phyloP scores from a whole-genome alignment of 176 grass and related monocot genomes.

The Poa annua region DNA sequence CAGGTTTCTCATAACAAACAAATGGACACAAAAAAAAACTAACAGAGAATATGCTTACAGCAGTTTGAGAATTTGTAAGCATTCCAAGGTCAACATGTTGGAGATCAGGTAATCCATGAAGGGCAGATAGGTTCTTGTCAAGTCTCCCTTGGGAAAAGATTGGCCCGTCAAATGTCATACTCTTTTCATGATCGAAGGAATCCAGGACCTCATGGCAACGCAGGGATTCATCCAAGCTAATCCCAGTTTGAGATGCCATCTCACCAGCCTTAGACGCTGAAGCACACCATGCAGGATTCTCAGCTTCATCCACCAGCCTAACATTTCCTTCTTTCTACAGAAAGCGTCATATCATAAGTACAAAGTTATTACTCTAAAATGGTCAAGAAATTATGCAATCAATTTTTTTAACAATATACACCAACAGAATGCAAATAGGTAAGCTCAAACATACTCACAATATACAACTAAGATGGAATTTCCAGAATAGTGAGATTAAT shows the following conservation, averaged over 20 bases:
- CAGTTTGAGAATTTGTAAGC: slow-evolving; percentile 67
- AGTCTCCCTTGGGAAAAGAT: slow-evolving; percentile 44
- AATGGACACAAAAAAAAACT: slow-evolving; percentile 9
- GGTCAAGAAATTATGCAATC: neutral
- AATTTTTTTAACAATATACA: neutral
- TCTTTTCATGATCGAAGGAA: slow-evolving; percentile 48
- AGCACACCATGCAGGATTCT: slow-evolving; percentile 50
- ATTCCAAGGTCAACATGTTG: slow-evolving; percentile 46
- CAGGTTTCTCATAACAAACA: slow-evolving; percentile 24
- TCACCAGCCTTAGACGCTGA: slow-evolving; percentile 45
- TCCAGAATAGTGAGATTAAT: neutral
- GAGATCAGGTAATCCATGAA: slow-evolving; percentile 56
- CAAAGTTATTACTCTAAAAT: slow-evolving; percentile 17
- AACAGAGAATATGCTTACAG: slow-evolving; percentile 51
- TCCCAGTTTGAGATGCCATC: slow-evolving; percentile 34
- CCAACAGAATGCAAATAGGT: neutral
- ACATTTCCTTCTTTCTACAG: slow-evolving; percentile 38
- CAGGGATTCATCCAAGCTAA: slow-evolving; percentile 56
- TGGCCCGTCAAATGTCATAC: slow-evolving; percentile 41
- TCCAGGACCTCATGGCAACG: slow-evolving; percentile 59
- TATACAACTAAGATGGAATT: neutral
- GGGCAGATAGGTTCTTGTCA: slow-evolving; percentile 23
- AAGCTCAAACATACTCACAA: neutral
- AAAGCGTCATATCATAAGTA: slow-evolving; percentile 13
- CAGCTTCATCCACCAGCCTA: slow-evolving; percentile 44